Conservation (phyloP, 2,329 filamentous ascomycete genomes). For the Cryphonectria nitschkei region DNA sequence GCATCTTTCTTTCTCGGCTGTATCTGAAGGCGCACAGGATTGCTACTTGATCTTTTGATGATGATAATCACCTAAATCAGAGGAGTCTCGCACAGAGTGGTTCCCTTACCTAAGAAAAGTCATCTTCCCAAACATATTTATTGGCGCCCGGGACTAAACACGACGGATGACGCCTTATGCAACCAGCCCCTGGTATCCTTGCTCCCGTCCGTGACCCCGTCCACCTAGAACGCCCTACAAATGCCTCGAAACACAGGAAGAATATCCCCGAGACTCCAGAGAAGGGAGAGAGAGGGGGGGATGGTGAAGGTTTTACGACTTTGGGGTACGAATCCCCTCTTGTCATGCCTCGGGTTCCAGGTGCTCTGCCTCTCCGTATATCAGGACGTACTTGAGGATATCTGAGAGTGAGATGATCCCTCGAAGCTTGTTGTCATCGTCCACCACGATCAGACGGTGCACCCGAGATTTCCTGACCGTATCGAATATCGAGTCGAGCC, state of each 20-base stretch:
- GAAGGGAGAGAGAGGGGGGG: constrained; percentile 5
- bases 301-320: constrained; percentile 10
- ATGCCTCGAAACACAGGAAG: constrained; percentile 29
- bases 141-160: constrained; percentile 13
- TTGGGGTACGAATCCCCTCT: constrained; percentile 16
- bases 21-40: constrained; percentile 19
- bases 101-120: constrained; percentile 8
- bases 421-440: constrained; percentile 83
- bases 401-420: constrained; percentile 94
- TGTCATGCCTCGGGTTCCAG: constrained; percentile 26
- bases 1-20: background rate
- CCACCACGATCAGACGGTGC: constrained; percentile 89
- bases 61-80: constrained; percentile 22
- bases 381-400: constrained; percentile 91
- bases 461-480: constrained; percentile 94
- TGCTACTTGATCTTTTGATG: constrained; percentile 4
- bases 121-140: constrained; percentile 18
- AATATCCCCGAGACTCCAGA: background rate
- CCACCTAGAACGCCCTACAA: constrained; percentile 29
- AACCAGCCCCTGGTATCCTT: constrained; percentile 23
- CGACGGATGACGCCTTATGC: constrained; percentile 24
- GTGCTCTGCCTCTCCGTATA: constrained; percentile 72
- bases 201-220: constrained; percentile 21
- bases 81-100: constrained; percentile 11
- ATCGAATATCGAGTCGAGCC: constrained; percentile 93